Percentiles rank a stretch among this genome's conserved stretches.
Evolutionary conservation across 2,329 filamentous ascomycete species (phyloP).

Genomic region (Zelopaecilomyces penicillatus): DNA sequence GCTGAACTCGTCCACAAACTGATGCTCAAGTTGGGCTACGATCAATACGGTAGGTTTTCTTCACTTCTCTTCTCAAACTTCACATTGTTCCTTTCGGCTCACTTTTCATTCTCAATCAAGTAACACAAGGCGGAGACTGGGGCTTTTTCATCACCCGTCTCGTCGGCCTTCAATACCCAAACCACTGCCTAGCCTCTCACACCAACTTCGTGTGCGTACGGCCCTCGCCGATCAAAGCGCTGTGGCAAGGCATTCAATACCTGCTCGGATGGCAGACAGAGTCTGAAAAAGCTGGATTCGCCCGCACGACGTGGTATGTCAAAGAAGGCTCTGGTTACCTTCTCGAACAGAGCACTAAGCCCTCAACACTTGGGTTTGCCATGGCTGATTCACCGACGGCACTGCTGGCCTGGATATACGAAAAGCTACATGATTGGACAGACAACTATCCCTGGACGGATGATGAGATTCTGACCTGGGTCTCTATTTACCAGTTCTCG

Average conservation of each 20-base stretch:
- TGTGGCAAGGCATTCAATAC: slow-evolving; percentile 45
- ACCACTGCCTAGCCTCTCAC: slow-evolving; percentile 45
- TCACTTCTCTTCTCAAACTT: background rate
- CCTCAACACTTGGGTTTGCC: slow-evolving; percentile 63
- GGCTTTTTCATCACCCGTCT: slow-evolving; percentile 56
- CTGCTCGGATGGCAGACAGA: slow-evolving; percentile 43
- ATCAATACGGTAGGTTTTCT: slow-evolving; percentile 20
- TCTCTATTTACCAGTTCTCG: slow-evolving; percentile 65
- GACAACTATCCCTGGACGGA: slow-evolving; percentile 66
- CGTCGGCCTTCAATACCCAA: slow-evolving; percentile 51
- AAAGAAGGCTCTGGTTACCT: slow-evolving; percentile 37
- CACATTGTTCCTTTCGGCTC: background rate
- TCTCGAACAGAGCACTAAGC: slow-evolving; percentile 48
- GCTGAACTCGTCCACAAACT: slow-evolving; percentile 55
- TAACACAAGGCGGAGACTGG: slow-evolving; percentile 62
- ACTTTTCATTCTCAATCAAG: slow-evolving; percentile 6
- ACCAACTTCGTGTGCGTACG: slow-evolving; percentile 23
- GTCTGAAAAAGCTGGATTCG: slow-evolving; percentile 31
- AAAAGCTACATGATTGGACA: slow-evolving; percentile 72
- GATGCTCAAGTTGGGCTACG: slow-evolving; percentile 58
- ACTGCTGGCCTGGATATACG: slow-evolving; percentile 69
- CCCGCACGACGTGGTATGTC: slow-evolving; percentile 48
- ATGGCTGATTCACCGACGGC: slow-evolving; percentile 63
- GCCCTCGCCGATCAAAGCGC: slow-evolving; percentile 43
- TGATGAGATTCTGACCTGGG: slow-evolving; percentile 68